Evolutionary conservation across 2,329 filamentous ascomycete genomes (phyloP), one percentile per base, ranked within the genome.

Genomic region (Endothia cerciana): DNA sequence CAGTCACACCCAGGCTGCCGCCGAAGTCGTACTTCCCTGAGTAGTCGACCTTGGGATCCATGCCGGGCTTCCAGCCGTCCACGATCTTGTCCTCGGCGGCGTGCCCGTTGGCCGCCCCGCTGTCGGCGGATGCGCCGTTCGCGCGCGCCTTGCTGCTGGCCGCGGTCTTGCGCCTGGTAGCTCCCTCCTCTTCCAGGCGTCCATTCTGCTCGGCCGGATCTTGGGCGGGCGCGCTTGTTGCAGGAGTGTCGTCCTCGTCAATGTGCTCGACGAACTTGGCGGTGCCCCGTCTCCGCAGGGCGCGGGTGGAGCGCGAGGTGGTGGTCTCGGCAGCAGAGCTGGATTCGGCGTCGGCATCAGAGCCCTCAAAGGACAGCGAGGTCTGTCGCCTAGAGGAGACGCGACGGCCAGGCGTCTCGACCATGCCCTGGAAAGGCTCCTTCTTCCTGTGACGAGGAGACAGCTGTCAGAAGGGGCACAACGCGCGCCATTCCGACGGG

Each of bases 1-100:
- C 82, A 19, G 86, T 79, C 51, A 94, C 90, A 64, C 95, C 94
- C n/a, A 85, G 76, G 3, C 92, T 89, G 66, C 95, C 95, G 69
- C 94, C 94, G 75, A 98, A 99, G 76, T 99, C 96, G 71, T 87
- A 85, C 69, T 85, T 81, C 69, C 85, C 87, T 1, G 86, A 88
- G 73, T 84, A 81, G 78, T 91, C 88, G 65, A 90, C 71, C 76
- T 84, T 89, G 72, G 84, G 85, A 72, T 90, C 87, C 72, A 82
- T 81, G 56, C 85, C 87, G 28, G 83, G 82, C 70, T 75, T 80
- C 85, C 86, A 88, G 64, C 87, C 87, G 71, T 89, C 87, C 30
- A 84, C 72, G 19, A 80, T 60, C 56, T 77, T 73, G 22, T 76
- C 75, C 41, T 73, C 70, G 4, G 63, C 67, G 60, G 56, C 65